phyloP scores from a whole-genome alignment of 2,329 filamentous ascomycete species.

The Huntiella omanensis region DNA sequence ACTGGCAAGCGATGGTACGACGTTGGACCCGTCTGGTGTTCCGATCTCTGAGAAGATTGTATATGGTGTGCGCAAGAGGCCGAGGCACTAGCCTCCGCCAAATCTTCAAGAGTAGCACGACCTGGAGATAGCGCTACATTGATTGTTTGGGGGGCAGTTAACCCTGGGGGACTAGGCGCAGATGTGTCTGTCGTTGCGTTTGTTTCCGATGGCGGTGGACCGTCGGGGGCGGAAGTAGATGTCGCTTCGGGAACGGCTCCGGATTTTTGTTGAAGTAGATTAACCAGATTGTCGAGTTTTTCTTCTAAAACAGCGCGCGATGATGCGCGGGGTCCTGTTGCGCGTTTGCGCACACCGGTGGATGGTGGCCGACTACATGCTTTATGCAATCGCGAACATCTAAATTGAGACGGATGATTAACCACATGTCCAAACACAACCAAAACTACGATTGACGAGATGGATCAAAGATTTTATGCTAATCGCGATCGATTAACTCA shows the following conservation, averaged over 20 bases:
- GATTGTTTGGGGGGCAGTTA: not conserved
- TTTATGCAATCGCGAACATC: slow-evolving; percentile 23
- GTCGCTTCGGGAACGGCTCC: not conserved
- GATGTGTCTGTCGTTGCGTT: not conserved
- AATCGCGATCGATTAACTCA: too few relatives aligned
- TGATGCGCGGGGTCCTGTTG: slow-evolving; percentile 3
- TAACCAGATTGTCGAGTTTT: slow-evolving; percentile 17
- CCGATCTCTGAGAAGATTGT: not conserved
- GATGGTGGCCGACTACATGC: slow-evolving; percentile 18
- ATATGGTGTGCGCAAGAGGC: slow-evolving; percentile 3
- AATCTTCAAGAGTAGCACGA: slow-evolving; percentile 8
- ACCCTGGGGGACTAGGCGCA: not conserved
- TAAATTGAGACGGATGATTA: slow-evolving; percentile 1
- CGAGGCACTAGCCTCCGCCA: slow-evolving; percentile 9
- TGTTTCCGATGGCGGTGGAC: not conserved
- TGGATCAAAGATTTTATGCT: too few relatives aligned
- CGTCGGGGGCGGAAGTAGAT: not conserved
- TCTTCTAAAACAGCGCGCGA: slow-evolving; percentile 14
- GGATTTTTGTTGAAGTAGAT: slow-evolving; percentile 14
- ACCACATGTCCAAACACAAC: not conserved
- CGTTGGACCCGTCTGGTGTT: not conserved
- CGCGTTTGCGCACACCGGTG: slow-evolving; percentile 7
- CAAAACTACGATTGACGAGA: not conserved
- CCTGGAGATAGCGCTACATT: slow-evolving; percentile 3
- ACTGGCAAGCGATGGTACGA: not conserved